Conservation (phyloP, 2,329 filamentous ascomycete genomes). For the Aspergillus thermomutatus region DNA sequence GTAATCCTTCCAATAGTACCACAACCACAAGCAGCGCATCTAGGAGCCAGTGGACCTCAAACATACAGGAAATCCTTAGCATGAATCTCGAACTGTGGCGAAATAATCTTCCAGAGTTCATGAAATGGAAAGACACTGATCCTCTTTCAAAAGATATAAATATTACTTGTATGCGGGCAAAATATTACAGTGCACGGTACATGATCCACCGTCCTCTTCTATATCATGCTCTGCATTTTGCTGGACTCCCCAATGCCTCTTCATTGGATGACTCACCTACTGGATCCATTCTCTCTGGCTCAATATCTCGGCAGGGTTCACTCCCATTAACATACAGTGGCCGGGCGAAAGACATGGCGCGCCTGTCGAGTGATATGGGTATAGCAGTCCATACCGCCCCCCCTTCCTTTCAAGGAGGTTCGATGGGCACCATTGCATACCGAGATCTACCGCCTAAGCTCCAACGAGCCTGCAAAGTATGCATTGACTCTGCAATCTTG, state of each 20-base stretch:
- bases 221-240: slow-evolving; percentile 56
- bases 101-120: slow-evolving; percentile 42
- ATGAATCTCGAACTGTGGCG: slow-evolving; percentile 55
- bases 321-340: slow-evolving; percentile 31
- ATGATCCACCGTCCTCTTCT: slow-evolving; percentile 83
- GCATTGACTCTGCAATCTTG: slow-evolving; percentile 71
- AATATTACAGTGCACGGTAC: slow-evolving; percentile 89
- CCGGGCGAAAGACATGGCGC: slow-evolving; percentile 28
- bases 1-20: neutral
- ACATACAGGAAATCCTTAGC: slow-evolving; percentile 41
- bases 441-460: slow-evolving; percentile 42
- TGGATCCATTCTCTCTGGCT: slow-evolving; percentile 20
- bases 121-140: slow-evolving; percentile 67
- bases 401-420: neutral
- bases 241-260: slow-evolving; percentile 39
- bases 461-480: slow-evolving; percentile 56
- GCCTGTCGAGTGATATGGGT: slow-evolving; percentile 33
- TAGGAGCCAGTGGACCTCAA: slow-evolving; percentile 30
- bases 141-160: slow-evolving; percentile 73
- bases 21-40: neutral
- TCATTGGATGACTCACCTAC: slow-evolving; percentile 31
- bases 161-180: slow-evolving; percentile 77
- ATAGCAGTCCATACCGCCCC: slow-evolving; percentile 20
- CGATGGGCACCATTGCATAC: slow-evolving; percentile 5
- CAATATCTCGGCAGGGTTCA: slow-evolving; percentile 34